Conservation (phyloP, 2,329 filamentous ascomycete genomes). For the Aureobasidium leucospermi region DNA sequence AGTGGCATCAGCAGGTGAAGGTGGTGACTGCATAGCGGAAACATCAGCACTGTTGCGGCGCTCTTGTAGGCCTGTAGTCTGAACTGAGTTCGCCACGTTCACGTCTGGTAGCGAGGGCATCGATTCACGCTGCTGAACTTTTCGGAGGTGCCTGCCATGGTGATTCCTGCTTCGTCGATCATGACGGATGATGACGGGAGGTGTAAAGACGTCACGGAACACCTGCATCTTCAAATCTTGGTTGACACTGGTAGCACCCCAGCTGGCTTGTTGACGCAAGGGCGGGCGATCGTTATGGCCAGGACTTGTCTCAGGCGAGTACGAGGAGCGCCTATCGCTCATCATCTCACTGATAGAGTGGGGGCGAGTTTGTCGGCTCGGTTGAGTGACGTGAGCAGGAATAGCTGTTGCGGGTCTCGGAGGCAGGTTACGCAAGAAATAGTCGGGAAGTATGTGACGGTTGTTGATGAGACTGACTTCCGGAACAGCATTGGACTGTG, state of each 20-base stretch:
- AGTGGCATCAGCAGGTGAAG: constrained; percentile 28
- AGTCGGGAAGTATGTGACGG: constrained; percentile 81
- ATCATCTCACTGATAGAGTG: constrained; percentile 15
- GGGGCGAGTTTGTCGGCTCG: constrained; percentile 8
- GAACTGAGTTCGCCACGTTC: neutral
- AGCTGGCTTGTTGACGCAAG: constrained; percentile 50
- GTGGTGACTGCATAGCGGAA: constrained; percentile 22
- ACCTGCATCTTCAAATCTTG: constrained; percentile 82
- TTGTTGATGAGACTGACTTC: constrained; percentile 94
- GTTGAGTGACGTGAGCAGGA: neutral
- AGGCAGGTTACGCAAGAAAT: constrained; percentile 60
- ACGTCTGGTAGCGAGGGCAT: constrained; percentile 12
- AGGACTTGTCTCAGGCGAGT: constrained; percentile 20
- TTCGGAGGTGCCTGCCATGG: constrained; percentile 51
- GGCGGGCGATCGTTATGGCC: constrained; percentile 29
- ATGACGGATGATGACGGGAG: constrained; percentile 73
- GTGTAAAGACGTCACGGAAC: constrained; percentile 83
- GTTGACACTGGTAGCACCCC: constrained; percentile 91
- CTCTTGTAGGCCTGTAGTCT: constrained; percentile 19
- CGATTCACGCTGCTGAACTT: constrained; percentile 5
- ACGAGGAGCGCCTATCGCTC: neutral
- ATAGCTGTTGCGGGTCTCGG: constrained; percentile 28
- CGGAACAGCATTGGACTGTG: constrained; percentile 65
- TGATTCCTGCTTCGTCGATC: constrained; percentile 63
- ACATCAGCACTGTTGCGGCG: constrained; percentile 34